These are phyloP conservation scores for Phaeophleospora eucalypticola DNA, from an alignment of 2,329 filamentous ascomycete species.

Conservation along the genomic window DNA sequence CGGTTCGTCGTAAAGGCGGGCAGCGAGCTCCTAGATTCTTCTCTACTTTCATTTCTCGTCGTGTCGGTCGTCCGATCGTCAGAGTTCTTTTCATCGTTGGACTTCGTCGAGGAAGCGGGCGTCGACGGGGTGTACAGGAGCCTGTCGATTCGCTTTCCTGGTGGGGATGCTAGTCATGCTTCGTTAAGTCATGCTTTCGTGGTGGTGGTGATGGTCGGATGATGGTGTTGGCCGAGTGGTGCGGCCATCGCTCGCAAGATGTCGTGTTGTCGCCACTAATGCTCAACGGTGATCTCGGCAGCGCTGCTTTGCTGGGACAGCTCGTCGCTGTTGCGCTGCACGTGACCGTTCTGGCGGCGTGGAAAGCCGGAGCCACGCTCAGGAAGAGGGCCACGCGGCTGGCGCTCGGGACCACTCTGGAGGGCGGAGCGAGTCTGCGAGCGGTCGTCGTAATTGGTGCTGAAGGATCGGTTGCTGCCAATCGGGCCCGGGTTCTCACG, in stretches of 20 bases:
- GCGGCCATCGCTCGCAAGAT: neutral
- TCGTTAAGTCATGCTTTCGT: constrained; percentile 19
- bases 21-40: constrained; percentile 13
- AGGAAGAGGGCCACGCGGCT: constrained; percentile 58
- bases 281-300: constrained; percentile 62
- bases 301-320: constrained; percentile 55
- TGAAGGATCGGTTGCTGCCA: constrained; percentile 61
- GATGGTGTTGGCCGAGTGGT: neutral
- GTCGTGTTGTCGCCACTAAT: constrained; percentile 31
- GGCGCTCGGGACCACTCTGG: constrained; percentile 50
- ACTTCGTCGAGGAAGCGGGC: constrained; percentile 7
- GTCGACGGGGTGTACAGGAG: constrained; percentile 6
- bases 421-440: constrained; percentile 45
- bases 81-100: constrained; percentile 12
- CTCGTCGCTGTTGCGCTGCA: constrained; percentile 60
- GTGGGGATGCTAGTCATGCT: constrained; percentile 13
- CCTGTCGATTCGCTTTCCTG: constrained; percentile 8
- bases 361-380: constrained; percentile 58
- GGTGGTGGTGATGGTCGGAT: constrained; percentile 2
- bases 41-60: constrained; percentile 6
- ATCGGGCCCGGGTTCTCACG: constrained; percentile 57
- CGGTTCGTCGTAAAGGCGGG: constrained; percentile 6
- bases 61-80: constrained; percentile 16
- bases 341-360: constrained; percentile 58
- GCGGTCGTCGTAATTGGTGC: constrained; percentile 55